Evolutionary conservation across 108 stramenopile genomes (phyloP).

Genomic region (Nannochloropsis granulata): DNA sequence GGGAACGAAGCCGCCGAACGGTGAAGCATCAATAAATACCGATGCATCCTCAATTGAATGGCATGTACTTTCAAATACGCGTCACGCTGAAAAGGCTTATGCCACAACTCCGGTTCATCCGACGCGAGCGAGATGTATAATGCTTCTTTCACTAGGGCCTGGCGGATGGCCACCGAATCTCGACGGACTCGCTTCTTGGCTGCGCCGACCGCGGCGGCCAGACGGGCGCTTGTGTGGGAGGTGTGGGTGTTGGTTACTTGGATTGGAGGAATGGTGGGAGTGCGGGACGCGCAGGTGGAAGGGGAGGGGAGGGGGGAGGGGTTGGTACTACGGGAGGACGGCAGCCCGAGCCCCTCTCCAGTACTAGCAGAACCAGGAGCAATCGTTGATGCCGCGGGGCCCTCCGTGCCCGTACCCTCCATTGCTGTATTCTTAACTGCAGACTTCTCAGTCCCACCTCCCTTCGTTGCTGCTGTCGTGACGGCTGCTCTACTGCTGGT

Average conservation of each 20-base stretch:
- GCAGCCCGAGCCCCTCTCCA: too few relatives aligned
- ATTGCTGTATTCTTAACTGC: too few relatives aligned
- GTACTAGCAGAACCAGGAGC: too few relatives aligned
- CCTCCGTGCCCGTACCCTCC: background rate
- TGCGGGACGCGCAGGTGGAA: too few relatives aligned
- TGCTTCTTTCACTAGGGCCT: background rate
- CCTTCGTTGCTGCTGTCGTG: background rate
- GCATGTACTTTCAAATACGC: background rate
- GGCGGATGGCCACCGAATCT: background rate
- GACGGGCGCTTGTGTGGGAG: background rate
- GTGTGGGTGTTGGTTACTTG: background rate
- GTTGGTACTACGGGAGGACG: too few relatives aligned
- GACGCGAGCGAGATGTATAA: background rate
- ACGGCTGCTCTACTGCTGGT: background rate
- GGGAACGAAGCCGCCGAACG: background rate
- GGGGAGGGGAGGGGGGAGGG: too few relatives aligned
- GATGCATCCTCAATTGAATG: background rate
- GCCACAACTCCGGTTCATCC: background rate
- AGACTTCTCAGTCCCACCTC: too few relatives aligned
- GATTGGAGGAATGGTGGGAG: too few relatives aligned
- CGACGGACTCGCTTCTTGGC: background rate
- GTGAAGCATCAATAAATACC: background rate
- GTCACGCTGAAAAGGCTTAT: background rate
- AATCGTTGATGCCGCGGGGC: background rate
- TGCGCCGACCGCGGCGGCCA: background rate